These are phyloP conservation scores for Tilletia setariae DNA, from an alignment of 1,284 basidiomycete species.

Conservation along the genomic window DNA sequence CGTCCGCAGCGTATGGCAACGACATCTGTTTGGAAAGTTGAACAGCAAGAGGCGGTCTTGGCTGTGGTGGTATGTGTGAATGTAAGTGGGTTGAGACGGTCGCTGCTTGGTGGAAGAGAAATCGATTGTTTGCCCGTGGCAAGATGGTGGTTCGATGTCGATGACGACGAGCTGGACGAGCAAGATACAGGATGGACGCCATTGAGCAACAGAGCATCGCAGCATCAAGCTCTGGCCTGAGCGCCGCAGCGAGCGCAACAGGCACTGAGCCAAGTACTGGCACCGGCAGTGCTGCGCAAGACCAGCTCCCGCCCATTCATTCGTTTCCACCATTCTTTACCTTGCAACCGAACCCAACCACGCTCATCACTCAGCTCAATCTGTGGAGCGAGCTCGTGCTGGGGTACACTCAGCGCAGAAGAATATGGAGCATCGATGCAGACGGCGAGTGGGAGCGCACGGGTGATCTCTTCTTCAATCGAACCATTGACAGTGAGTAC, in stretches of 20 bases:
- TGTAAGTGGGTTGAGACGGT: background rate
- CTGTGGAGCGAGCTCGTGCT: slow-evolving; percentile 59
- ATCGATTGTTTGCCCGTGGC: background rate
- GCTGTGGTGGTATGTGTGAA: background rate
- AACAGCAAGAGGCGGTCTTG: no score
- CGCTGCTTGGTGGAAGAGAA: background rate
- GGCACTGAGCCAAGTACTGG: background rate
- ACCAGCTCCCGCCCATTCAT: slow-evolving; percentile 56
- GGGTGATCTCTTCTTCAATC: slow-evolving; percentile 16
- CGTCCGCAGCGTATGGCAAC: slow-evolving; percentile 92
- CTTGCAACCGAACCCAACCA: slow-evolving; percentile 59
- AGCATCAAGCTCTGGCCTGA: background rate
- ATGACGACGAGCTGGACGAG: background rate
- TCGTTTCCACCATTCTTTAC: slow-evolving; percentile 63
- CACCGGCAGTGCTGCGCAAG: background rate
- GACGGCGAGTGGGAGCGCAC: slow-evolving; percentile 44
- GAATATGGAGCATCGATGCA: slow-evolving; percentile 56
- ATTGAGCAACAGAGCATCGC: background rate
- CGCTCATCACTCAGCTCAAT: slow-evolving; percentile 56
- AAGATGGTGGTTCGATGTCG: background rate
- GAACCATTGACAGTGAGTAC: slow-evolving; percentile 4
- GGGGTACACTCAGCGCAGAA: slow-evolving; percentile 54
- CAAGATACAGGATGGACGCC: background rate
- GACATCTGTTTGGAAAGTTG: slow-evolving; percentile 33
- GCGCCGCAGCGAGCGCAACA: background rate